A percentile compares a stretch with the other conserved stretches of the same genome.
These are phyloP conservation scores for Dictyostelium firmibasis DNA, from an alignment of 78 protist genomes.

Conservation along the genomic window DNA sequence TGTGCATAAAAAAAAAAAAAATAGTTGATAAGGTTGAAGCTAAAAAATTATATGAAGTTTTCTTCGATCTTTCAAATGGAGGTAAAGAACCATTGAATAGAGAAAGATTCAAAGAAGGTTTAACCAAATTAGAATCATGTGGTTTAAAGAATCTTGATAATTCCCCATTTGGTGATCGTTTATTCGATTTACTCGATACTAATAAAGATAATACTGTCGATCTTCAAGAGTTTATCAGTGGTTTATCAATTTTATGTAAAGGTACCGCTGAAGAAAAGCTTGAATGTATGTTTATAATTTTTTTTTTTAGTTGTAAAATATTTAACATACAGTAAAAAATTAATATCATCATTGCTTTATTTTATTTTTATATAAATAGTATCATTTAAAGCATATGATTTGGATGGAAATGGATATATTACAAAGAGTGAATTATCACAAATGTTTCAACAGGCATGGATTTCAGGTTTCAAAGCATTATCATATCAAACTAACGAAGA, in stretches of 20 bases:
- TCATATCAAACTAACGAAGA: constrained; percentile 83
- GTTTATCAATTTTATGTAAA: constrained; percentile 78
- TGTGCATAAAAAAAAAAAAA: too few relatives aligned
- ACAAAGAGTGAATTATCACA: constrained; percentile 84
- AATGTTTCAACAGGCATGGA: constrained; percentile 86
- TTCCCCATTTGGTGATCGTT: constrained; percentile 82
- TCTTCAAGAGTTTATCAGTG: constrained; percentile 81
- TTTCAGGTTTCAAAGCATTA: constrained; percentile 81
- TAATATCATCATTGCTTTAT: not conserved
- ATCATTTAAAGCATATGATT: constrained; percentile 91
- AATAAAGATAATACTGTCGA: constrained; percentile 77
- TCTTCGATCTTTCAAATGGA: constrained; percentile 50
- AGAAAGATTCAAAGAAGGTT: constrained; percentile 68
- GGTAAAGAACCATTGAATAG: constrained; percentile 71
- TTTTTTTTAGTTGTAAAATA: not conserved
- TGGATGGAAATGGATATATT: constrained; percentile 91
- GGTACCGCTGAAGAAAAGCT: constrained; percentile 82
- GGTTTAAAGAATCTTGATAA: constrained; percentile 82
- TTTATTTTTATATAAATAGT: constrained; percentile 26
- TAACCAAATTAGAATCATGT: constrained; percentile 39
- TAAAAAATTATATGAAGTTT: constrained; percentile 69
- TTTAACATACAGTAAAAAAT: too few relatives aligned
- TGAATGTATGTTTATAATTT: constrained; percentile 30
- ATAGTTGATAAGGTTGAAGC: constrained; percentile 80
- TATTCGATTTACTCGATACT: constrained; percentile 72